Percentiles rank a stretch among this genome's conserved stretches.
These are phyloP conservation scores for Vicia sativa DNA, from an alignment of 306 rosid species.

Conservation along the genomic window DNA sequence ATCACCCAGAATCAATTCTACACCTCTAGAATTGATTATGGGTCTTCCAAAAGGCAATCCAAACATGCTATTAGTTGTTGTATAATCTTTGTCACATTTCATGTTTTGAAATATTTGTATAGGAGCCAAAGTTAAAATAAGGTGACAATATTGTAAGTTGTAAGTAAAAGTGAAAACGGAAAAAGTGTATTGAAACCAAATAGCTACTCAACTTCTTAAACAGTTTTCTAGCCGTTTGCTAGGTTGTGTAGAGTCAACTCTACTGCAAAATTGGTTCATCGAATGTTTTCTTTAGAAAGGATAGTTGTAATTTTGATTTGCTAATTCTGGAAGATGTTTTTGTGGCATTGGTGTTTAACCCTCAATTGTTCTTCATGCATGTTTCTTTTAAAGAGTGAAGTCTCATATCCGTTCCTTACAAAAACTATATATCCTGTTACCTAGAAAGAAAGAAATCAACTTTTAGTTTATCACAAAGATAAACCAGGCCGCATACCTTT, in stretches of 20 bases:
- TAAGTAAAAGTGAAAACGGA: background rate
- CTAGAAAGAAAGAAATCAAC: too few relatives aligned
- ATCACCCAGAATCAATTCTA: too few relatives aligned
- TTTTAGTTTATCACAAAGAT: too few relatives aligned
- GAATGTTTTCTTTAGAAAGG: background rate
- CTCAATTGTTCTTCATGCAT: background rate
- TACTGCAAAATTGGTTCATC: background rate
- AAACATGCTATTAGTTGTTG: too few relatives aligned
- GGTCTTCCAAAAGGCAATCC: too few relatives aligned
- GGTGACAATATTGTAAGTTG: background rate
- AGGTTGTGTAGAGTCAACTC: background rate
- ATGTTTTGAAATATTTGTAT: constrained; percentile 5
- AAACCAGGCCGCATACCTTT: too few relatives aligned
- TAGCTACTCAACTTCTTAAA: background rate
- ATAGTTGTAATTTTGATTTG: background rate
- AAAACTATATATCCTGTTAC: too few relatives aligned
- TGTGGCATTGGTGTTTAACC: background rate
- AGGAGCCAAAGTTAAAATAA: background rate
- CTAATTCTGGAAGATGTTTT: background rate
- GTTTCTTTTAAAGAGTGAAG: background rate
- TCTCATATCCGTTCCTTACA: too few relatives aligned
- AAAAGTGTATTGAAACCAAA: background rate
- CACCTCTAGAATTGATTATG: too few relatives aligned
- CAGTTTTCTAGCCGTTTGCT: background rate
- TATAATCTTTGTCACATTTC: background rate